Evolutionary conservation across 73 alveolate genomes (phyloP), one percentile per base, ranked within the genome.

Genomic region (Symbiodinium pilosum): DNA sequence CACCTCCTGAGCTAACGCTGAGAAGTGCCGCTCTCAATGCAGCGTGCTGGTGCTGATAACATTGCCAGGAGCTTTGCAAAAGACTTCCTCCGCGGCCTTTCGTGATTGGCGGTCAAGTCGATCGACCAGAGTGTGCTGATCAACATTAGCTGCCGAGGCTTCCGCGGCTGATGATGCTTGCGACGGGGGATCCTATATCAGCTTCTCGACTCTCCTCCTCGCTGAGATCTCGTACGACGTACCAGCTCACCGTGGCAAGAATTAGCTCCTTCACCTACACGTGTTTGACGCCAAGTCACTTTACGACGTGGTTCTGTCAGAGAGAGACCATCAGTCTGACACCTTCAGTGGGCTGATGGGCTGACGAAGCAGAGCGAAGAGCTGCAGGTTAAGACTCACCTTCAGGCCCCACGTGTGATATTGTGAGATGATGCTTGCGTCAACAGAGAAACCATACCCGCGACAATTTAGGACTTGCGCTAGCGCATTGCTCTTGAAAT

Each of bases 261-360:
- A n/a, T n/a, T 30, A 36, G n/a, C 81, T 85, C 2, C 20, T 36
- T 6, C 77, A 85, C 14, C 28, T 26, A 3, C 93, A 85, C 52
- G 93, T 51, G 36, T 47, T 81, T 0, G 93, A 85, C 47, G 26
- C 52, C 81, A 85, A 85, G 81, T 9, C 32, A 18, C 93, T 85
- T 0, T 85, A n/a, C 18, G 93, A 85, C 54, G 47, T 52, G 2
- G 51, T 36, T 52, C 1, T 43, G 7, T 43, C 93, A 5, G 93
- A 28, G 28, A 30, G 32, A 47, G 8, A 11, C 52, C 43, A 43
- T 34, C 9, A 47, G 34, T n/a, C 8, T 8, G 93, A 85, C 1
- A 43, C 40, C 83, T 24, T 1, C 44, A 47, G 93, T 51, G 81
- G 83, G 93, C 93, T 3, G 93, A 85, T 4, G 93, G 93, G 26